phyloP scores from a whole-genome alignment of 495 filamentous ascomycete genomes.

The Penicillium argentinense region DNA sequence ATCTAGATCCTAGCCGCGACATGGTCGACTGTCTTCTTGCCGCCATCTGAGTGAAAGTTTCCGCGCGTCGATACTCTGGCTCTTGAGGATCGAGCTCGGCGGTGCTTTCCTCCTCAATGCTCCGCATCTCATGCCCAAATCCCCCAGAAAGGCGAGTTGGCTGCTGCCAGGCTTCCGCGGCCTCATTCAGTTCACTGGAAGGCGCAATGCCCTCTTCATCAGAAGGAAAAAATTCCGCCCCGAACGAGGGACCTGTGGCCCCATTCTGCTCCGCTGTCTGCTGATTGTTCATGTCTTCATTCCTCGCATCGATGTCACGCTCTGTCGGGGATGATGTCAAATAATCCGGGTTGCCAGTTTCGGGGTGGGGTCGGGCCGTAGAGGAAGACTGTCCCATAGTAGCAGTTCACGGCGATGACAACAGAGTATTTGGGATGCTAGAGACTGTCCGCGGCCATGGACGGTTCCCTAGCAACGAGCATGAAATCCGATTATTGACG shows the following conservation, averaged over 20 bases:
- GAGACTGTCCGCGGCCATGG: constrained; percentile 35
- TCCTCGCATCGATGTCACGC: constrained; percentile 28
- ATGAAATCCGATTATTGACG: too few species aligned
- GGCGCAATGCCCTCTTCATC: constrained; percentile 16
- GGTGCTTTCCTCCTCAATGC: constrained; percentile 29
- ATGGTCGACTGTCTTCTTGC: constrained; percentile 52
- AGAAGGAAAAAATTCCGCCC: constrained; percentile 15
- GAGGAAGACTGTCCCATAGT: constrained; percentile 54
- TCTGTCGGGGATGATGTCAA: constrained; percentile 19
- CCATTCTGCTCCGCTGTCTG: constrained; percentile 31
- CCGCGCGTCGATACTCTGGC: constrained; percentile 35
- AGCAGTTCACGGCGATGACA: constrained; percentile 22
- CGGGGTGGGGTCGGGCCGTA: constrained; percentile 39
- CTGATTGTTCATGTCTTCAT: constrained; percentile 45
- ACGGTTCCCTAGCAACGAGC: background rate
- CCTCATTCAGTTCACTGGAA: constrained; percentile 10
- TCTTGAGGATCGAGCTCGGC: constrained; percentile 23
- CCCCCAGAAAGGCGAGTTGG: constrained; percentile 13
- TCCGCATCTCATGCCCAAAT: constrained; percentile 30
- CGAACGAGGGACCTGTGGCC: constrained; percentile 20
- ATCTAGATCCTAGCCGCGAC: constrained; percentile 50
- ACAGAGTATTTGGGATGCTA: constrained; percentile 21
- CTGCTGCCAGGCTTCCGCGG: constrained; percentile 25
- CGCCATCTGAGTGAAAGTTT: constrained; percentile 41
- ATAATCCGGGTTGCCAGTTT: constrained; percentile 25